These are phyloP conservation scores for Arabidopsis arenosa DNA, from an alignment of 345 rosid species.

Conservation along the genomic window DNA sequence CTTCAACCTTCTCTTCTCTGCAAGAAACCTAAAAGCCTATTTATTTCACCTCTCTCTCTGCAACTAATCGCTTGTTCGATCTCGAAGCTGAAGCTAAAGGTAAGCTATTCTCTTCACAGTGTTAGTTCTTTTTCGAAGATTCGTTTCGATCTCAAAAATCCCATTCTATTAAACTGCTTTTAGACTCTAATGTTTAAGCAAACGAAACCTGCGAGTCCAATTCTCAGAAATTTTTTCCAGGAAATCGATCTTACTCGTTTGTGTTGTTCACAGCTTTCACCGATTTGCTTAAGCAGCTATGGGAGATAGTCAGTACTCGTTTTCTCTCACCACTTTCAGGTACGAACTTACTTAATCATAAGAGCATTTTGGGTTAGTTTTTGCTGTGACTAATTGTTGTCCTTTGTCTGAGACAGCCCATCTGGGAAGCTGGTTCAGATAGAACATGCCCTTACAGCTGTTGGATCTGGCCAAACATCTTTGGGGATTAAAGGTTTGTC, in stretches of 20 bases:
- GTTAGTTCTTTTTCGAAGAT: neutral
- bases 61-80: constrained; percentile 34
- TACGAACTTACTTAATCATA: constrained; percentile 20
- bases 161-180: neutral
- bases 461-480: constrained; percentile 95
- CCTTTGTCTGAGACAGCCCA: constrained; percentile 56
- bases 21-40: constrained; percentile 39
- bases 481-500: constrained; percentile 84
- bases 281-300: constrained; percentile 25
- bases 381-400: neutral
- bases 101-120: constrained; percentile 15
- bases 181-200: neutral
- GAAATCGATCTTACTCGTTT: neutral
- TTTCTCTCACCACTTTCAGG: constrained; percentile 98
- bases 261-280: constrained; percentile 15
- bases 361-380: neutral
- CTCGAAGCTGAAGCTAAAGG: constrained; percentile 28
- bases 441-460: constrained; percentile 94
- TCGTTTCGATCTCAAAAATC: neutral
- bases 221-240: neutral
- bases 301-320: constrained; percentile 97
- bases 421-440: constrained; percentile 99
- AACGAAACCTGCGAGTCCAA: neutral
- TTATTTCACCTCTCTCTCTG: constrained; percentile 5
- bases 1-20: constrained; percentile 35